Conservation (phyloP, 495 filamentous ascomycete species). For the Aspergillus sparsus region DNA sequence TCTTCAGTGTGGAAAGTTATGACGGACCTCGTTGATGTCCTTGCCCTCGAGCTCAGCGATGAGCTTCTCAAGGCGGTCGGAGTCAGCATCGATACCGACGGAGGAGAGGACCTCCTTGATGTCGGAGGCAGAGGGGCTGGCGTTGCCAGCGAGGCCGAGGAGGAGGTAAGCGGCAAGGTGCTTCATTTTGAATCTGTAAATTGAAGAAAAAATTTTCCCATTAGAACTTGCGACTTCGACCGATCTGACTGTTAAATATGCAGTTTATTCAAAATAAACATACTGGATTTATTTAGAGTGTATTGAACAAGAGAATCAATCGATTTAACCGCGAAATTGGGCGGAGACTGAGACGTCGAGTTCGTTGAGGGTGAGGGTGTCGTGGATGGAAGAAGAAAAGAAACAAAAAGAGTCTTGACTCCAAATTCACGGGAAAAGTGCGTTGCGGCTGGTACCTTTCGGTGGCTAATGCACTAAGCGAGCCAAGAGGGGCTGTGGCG, state of each 20-base stretch:
- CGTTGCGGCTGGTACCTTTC: slow-evolving; percentile 33
- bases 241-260: neutral
- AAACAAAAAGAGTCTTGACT: slow-evolving; percentile 17
- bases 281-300: slow-evolving; percentile 30
- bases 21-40: slow-evolving; percentile 87
- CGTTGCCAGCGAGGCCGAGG: slow-evolving; percentile 90
- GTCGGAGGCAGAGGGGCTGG: slow-evolving; percentile 80
- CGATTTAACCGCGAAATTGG: slow-evolving; percentile 83
- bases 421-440: slow-evolving; percentile 46
- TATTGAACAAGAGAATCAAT: slow-evolving; percentile 86
- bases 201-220: too few species aligned
- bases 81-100: slow-evolving; percentile 94
- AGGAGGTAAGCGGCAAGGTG: slow-evolving; percentile 99
- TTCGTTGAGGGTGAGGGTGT: slow-evolving; percentile 47
- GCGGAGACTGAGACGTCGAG: slow-evolving; percentile 88
- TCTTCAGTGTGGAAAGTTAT: neutral
- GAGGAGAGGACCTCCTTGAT: slow-evolving; percentile 89
- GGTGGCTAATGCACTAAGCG: slow-evolving; percentile 47
- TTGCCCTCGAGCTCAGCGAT: slow-evolving; percentile 94
- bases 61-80: slow-evolving; percentile 81
- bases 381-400: slow-evolving; percentile 31
- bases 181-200: slow-evolving; percentile 82
- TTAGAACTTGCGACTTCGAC: slow-evolving; percentile 9
- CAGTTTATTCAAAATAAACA: slow-evolving; percentile 14
- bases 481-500: slow-evolving; percentile 40